Evolutionary conservation across 2,329 filamentous ascomycete genomes (phyloP).

Genomic region (Fusarium xyrophilum): DNA sequence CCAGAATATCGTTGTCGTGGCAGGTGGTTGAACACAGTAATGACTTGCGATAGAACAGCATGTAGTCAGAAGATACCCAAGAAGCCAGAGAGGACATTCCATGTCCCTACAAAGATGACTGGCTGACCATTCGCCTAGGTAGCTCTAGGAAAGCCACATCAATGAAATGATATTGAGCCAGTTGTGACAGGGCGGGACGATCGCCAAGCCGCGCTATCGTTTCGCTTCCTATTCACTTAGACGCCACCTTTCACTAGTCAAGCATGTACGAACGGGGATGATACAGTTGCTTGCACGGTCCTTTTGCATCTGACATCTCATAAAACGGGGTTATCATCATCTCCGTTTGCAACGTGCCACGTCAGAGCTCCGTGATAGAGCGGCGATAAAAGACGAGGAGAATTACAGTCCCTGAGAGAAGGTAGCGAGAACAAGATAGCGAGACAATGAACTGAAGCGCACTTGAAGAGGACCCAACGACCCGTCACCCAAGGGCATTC

Average conservation of each 20-base stretch:
- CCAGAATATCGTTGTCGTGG: fast-evolving
- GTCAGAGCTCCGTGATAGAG: background rate
- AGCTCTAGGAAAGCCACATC: background rate
- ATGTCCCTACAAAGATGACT: too few relatives aligned
- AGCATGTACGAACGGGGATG: too few relatives aligned
- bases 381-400: fast-evolving
- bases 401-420: fast-evolving
- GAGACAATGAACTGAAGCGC: fast-evolving
- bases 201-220: background rate
- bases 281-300: too few relatives aligned
- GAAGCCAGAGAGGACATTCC: too few relatives aligned
- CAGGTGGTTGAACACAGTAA: fast-evolving
- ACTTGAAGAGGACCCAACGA: fast-evolving
- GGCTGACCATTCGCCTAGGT: too few relatives aligned
- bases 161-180: background rate
- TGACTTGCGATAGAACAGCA: too few relatives aligned
- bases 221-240: background rate
- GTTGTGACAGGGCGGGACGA: background rate
- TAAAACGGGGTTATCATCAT: fast-evolving
- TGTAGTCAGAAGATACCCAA: fast-evolving
- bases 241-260: background rate
- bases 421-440: fast-evolving
- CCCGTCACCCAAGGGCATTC: too few relatives aligned
- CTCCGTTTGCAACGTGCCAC: fast-evolving
- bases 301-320: background rate